These are phyloP conservation scores for Vitis hybrid DNA, from an alignment of 177 flowering plant genomes.

Conservation along the genomic window DNA sequence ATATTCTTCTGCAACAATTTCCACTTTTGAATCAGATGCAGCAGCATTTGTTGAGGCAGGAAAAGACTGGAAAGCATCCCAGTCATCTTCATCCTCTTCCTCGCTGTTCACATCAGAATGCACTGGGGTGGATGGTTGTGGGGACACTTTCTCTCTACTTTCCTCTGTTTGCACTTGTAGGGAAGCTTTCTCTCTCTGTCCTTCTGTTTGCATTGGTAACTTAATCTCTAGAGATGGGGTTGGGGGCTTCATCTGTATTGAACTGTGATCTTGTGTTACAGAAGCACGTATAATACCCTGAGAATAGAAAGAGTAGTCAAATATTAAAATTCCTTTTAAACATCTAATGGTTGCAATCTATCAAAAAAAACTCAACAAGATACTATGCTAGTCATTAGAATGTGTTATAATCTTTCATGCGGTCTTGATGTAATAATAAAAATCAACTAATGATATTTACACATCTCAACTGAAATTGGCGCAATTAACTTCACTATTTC, in stretches of 20 bases:
- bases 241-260: slow-evolving; percentile 30
- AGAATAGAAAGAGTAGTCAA: slow-evolving; percentile 12
- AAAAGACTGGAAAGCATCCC: slow-evolving; percentile 97
- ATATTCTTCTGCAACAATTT: slow-evolving; percentile 15
- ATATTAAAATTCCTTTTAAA: not conserved
- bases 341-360: not conserved
- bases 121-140: slow-evolving; percentile 7
- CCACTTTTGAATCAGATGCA: slow-evolving; percentile 22
- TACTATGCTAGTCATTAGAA: not conserved
- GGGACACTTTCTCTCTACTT: slow-evolving; percentile 10
- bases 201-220: slow-evolving; percentile 49
- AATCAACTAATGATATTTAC: no score
- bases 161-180: slow-evolving; percentile 21
- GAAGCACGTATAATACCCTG: slow-evolving; percentile 88
- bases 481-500: no score
- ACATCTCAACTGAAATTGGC: no score
- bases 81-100: slow-evolving; percentile 77
- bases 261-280: slow-evolving; percentile 49
- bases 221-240: slow-evolving; percentile 52
- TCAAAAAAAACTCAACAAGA: not conserved
- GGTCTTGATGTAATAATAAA: no score
- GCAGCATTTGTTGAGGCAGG: slow-evolving; percentile 45
- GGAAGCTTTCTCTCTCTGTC: slow-evolving; percentile 16
- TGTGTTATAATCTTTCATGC: no score
- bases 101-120: slow-evolving; percentile 1